A percentile compares a stretch with the other conserved stretches of the same genome.
Evolutionary conservation across 306 rosid genomes (phyloP).

Genomic region (Medicago lupulina): DNA sequence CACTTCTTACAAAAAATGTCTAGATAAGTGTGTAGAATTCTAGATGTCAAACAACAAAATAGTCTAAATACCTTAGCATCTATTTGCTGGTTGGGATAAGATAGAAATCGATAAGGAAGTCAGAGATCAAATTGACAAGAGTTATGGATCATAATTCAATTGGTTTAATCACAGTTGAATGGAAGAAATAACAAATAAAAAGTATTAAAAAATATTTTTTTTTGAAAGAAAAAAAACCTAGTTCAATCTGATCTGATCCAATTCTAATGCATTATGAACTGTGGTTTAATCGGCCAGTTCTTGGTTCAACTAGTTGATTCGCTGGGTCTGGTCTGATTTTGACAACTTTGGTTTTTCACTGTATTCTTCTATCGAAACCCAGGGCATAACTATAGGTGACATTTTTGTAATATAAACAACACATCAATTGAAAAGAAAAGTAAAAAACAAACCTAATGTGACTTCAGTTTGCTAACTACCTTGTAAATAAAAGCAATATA

Average conservation of each 20-base stretch:
- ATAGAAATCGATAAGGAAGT: neutral
- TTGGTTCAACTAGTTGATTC: neutral
- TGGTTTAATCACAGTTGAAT: neutral
- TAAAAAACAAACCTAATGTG: neutral
- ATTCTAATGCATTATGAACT: neutral
- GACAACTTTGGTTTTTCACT: neutral
- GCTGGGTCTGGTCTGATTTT: neutral
- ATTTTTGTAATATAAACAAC: neutral
- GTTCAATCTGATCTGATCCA: neutral
- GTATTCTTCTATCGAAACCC: constrained; percentile 8
- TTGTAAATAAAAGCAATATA: neutral
- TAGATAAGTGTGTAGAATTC: neutral
- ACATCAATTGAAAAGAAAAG: neutral
- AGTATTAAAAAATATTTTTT: neutral
- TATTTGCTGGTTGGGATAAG: neutral
- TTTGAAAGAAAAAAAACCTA: neutral
- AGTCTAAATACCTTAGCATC: neutral
- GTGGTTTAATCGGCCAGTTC: neutral
- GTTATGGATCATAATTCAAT: neutral
- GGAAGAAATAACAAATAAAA: neutral
- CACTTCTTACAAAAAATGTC: neutral
- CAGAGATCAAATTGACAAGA: neutral
- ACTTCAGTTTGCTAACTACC: constrained; percentile 13
- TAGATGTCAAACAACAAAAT: constrained; percentile 21
- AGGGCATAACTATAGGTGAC: neutral